Percentiles rank a stretch among this genome's conserved stretches.
Conservation (phyloP, 768 basidiomycete genomes). For the Coprinopsis sp. region DNA sequence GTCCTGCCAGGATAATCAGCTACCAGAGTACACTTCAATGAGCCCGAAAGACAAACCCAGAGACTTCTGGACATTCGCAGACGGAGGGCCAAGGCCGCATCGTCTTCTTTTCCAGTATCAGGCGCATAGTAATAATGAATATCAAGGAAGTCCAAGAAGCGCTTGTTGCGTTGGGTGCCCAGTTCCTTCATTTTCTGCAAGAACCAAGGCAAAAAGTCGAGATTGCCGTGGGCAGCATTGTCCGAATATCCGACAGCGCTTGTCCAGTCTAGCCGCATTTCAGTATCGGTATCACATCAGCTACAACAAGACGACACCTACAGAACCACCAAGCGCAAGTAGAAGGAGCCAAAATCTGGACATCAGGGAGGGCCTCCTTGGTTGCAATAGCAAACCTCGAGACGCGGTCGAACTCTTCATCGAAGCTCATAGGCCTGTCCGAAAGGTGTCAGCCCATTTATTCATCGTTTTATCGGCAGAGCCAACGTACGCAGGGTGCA, state of each 20-base stretch:
- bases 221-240: constrained; percentile 46
- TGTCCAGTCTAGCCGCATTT: constrained; percentile 44
- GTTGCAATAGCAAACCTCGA: constrained; percentile 35
- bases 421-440: constrained; percentile 42
- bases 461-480: background rate
- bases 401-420: constrained; percentile 47
- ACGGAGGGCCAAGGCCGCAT: constrained; percentile 44
- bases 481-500: constrained; percentile 46
- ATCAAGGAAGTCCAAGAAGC: constrained; percentile 51
- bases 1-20: constrained; percentile 27
- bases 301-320: constrained; percentile 17
- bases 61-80: constrained; percentile 45
- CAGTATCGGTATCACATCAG: background rate
- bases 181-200: constrained; percentile 41
- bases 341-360: constrained; percentile 44
- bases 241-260: constrained; percentile 43
- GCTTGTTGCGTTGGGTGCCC: constrained; percentile 30
- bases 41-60: constrained; percentile 33
- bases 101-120: constrained; percentile 51
- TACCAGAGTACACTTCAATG: background rate
- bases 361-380: constrained; percentile 41
- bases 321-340: constrained; percentile 45
- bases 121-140: constrained; percentile 53
- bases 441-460: background rate
- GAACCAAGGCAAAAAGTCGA: constrained; percentile 56